Base-by-base conservation (phyloP, 1,284 basidiomycete species). In the Ceratobasidium sp. region DNA sequence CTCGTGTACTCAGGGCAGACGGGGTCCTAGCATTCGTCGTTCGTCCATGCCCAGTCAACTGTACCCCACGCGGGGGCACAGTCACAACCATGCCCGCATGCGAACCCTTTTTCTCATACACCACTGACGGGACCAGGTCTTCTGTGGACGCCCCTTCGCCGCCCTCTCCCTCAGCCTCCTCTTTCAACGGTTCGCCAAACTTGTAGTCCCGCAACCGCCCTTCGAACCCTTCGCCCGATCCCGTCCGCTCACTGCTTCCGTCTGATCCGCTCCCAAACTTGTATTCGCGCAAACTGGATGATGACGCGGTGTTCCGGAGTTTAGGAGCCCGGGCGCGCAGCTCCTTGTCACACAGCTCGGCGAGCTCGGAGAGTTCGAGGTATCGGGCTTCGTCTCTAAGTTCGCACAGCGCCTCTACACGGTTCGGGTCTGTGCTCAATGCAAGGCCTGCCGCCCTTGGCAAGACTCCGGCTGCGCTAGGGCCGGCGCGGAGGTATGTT, bases 331-430 rank as follows among this genome's bases (percentile, higher is more conserved):
- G 51, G 29, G 54, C 54, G 29, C 51, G 51, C 24, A 77, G 43
- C 49, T 77, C 76, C 51, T 69, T 56, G 22, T 74, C 68, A 29
- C 76, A 77, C 22, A 77, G 41, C 43, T 76, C 43, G 22, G 39
- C 76, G 5, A 77, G 71, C 43, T 69, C 71, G 11, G 49, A 29
- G 48, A 77, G 29, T 31, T 76, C 76, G 29, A 94, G 87, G 79
- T 89, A 93, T 49, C 83, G 83, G 1, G 92, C 90, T 79, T 93
- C 91, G 76, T 93, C 91, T 8, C 91, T 87, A 22, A 92, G 86
- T 74, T 92, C 90, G 51, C 92, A 85, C 19, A 93, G 85, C 0
- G 84, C 83, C 66, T 92, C 90, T 19, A 92, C 81, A 19, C 88
- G 87, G 0, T 83, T 79, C 3, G 69, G 53, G 6, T 63, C 76